Base-by-base conservation (phyloP, 441 rosid species). In the Macaranga tanarius region DNA sequence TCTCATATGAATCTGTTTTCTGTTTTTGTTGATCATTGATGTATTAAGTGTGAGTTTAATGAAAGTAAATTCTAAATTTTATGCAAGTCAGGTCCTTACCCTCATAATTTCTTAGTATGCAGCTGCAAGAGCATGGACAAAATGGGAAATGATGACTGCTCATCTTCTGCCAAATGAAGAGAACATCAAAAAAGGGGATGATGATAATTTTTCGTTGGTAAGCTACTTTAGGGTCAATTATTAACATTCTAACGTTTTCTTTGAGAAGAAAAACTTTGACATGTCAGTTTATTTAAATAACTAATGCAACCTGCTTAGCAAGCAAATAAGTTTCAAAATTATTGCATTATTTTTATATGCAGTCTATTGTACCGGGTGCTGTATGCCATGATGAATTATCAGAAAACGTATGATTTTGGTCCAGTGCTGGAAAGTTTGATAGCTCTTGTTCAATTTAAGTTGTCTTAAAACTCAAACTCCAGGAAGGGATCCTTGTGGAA, bases 111-210 rank as follows among this genome's bases (percentile, higher is more conserved):
- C 69, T 51, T 77, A 92, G 99, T 85, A 81, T 88, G 96, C 89
- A 80, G 96, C 97, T 73, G 97, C 97, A 47, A 88, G 97, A 82
- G 89, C 91, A 55, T 94, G 99, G 99, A 94, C 97, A 34, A 94
- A 79, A 74, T 92, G 99, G 97, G 99, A 94, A 82, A 88, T 92
- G 99, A 86, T 87, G 96, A 94, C 99, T 69, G 89, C 93, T 42
- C 85, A 94, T 86, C 97, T 94, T 79, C 79, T 77, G 74, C 96
- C 87, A 72, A 86, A 87, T 84, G 89, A 87, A 79, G 97, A 89
- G 52, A 88, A 82, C 80, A 79, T 92, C 78, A 89, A 86, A 79
- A 94, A 13, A 83, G 97, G 97, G 65, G 97, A 92, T 67, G 97
- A 90, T 80, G 97, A 92, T 78, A 65, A 70, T 26, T 94, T 94